A percentile compares a stretch with the other conserved stretches of the same genome.
phyloP scores from a whole-genome alignment of 2,329 filamentous ascomycete species.

The Ophiocordyceps camponoti-leonardi region DNA sequence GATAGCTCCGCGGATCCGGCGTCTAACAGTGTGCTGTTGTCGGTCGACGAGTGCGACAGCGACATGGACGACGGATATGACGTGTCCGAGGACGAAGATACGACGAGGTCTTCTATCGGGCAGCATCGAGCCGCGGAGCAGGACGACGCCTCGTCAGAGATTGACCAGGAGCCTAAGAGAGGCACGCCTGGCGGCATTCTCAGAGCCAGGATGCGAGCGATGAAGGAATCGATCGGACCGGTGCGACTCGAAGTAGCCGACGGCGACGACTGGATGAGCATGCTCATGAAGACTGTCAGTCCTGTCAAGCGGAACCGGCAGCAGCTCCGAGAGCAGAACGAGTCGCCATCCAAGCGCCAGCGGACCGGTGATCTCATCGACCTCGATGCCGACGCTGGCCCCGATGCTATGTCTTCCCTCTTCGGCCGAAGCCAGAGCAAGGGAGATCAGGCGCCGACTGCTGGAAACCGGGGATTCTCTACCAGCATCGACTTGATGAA shows the following conservation, averaged over 20 bases:
- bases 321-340: constrained; percentile 42
- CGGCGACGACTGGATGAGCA: constrained; percentile 82
- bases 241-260: constrained; percentile 42
- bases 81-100: constrained; percentile 49
- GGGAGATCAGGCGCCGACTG: constrained; percentile 11
- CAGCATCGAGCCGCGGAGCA: constrained; percentile 65
- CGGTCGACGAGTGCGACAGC: constrained; percentile 32
- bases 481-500: constrained; percentile 95
- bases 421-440: constrained; percentile 16
- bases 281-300: constrained; percentile 85
- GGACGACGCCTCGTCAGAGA: constrained; percentile 37
- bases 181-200: constrained; percentile 42
- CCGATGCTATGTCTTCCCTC: constrained; percentile 23
- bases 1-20: constrained; percentile 72
- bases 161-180: constrained; percentile 26
- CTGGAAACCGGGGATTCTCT: constrained; percentile 44
- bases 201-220: constrained; percentile 44
- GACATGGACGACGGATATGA: constrained; percentile 63
- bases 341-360: constrained; percentile 25
- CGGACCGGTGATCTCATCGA: constrained; percentile 9
- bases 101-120: constrained; percentile 63
- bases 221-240: constrained; percentile 42
- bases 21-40: constrained; percentile 41
- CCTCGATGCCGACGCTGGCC: constrained; percentile 26
- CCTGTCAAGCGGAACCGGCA: constrained; percentile 83